A percentile compares a stretch with the other conserved stretches of the same genome.
phyloP scores from a whole-genome alignment of 2,329 filamentous ascomycete genomes.

The Diplodia sapinea region DNA sequence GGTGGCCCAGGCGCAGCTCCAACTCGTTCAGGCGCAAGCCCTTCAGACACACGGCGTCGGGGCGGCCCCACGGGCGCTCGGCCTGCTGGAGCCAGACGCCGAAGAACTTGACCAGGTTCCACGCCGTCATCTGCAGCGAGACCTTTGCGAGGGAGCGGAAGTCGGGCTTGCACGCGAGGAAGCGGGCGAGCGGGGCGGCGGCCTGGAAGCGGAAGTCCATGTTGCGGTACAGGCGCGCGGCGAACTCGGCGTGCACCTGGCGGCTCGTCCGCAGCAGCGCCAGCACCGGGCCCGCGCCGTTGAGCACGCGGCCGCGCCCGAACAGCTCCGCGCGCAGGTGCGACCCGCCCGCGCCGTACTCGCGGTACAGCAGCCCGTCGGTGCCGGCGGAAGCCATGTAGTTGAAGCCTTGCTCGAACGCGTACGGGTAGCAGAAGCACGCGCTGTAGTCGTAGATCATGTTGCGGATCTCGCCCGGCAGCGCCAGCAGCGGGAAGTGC shows the following conservation, averaged over 20 bases:
- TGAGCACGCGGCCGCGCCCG: slow-evolving; percentile 22
- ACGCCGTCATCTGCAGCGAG: slow-evolving; percentile 27
- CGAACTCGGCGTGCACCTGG: slow-evolving; percentile 22
- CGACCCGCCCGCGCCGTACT: slow-evolving; percentile 6
- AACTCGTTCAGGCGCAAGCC: slow-evolving; percentile 16
- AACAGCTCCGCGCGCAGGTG: slow-evolving; percentile 27
- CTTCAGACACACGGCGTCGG: slow-evolving; percentile 17
- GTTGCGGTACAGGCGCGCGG: slow-evolving; percentile 6
- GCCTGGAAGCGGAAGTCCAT: slow-evolving; percentile 26
- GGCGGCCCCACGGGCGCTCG: slow-evolving; percentile 16
- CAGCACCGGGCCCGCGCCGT: slow-evolving; percentile 26
- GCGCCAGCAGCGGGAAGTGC: slow-evolving; percentile 18
- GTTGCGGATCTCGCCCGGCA: slow-evolving; percentile 30
- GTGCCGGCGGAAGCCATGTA: slow-evolving; percentile 26
- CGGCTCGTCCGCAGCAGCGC: slow-evolving; percentile 9
- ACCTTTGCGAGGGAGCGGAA: slow-evolving; percentile 13
- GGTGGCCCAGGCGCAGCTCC: slow-evolving; percentile 23
- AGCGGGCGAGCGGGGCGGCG: slow-evolving; percentile 14
- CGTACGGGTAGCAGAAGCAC: slow-evolving; percentile 27
- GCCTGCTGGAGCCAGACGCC: slow-evolving; percentile 19
- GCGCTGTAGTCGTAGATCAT: slow-evolving; percentile 28
- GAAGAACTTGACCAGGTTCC: slow-evolving; percentile 30
- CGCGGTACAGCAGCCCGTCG: slow-evolving; percentile 24
- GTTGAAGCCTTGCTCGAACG: slow-evolving; percentile 28
- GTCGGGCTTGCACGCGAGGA: slow-evolving; percentile 11